Conservation (phyloP, 2,329 filamentous ascomycete genomes). For the Diaporthe sp. region DNA sequence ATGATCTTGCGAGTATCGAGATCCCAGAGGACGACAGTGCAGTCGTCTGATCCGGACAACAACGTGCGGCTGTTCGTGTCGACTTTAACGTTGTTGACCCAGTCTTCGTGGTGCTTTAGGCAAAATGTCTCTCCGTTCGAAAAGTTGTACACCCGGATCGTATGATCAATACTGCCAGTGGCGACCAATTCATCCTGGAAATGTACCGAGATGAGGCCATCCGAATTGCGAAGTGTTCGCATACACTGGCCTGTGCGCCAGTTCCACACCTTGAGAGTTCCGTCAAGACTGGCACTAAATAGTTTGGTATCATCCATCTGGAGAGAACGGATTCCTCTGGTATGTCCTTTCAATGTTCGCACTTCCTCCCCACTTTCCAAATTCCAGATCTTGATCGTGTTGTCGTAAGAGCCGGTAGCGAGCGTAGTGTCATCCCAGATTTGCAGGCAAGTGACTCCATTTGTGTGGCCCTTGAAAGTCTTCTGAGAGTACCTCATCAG, state of each 20-base stretch:
- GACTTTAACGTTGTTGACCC: conserved; percentile 96
- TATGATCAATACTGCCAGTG: conserved; percentile 90
- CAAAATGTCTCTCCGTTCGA: conserved; percentile 83
- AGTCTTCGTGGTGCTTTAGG: conserved; percentile 88
- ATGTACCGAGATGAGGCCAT: conserved; percentile 88
- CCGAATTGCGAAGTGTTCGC: conserved; percentile 83
- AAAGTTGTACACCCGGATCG: conserved; percentile 94
- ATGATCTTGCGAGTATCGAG: conserved; percentile 86
- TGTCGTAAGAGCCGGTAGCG: conserved; percentile 94
- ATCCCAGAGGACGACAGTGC: conserved; percentile 93
- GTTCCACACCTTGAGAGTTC: conserved; percentile 94
- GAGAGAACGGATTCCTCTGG: conserved; percentile 84
- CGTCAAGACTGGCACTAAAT: conserved; percentile 90
- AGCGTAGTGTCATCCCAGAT: conserved; percentile 86
- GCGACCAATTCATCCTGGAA: conserved; percentile 88
- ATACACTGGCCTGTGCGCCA: conserved; percentile 92
- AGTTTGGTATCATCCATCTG: conserved; percentile 95
- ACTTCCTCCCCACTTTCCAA: conserved; percentile 88
- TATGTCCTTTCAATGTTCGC: conserved; percentile 87
- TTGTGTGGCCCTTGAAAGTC: conserved; percentile 86
- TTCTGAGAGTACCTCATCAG: conserved; percentile 89
- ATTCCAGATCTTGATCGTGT: conserved; percentile 96
- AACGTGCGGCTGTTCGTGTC: conserved; percentile 86
- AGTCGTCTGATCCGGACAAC: conserved; percentile 94
- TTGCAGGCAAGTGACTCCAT: conserved; percentile 78